phyloP scores from a whole-genome alignment of 192 early-diverging fungal genomes.

The Coemansia sp. region DNA sequence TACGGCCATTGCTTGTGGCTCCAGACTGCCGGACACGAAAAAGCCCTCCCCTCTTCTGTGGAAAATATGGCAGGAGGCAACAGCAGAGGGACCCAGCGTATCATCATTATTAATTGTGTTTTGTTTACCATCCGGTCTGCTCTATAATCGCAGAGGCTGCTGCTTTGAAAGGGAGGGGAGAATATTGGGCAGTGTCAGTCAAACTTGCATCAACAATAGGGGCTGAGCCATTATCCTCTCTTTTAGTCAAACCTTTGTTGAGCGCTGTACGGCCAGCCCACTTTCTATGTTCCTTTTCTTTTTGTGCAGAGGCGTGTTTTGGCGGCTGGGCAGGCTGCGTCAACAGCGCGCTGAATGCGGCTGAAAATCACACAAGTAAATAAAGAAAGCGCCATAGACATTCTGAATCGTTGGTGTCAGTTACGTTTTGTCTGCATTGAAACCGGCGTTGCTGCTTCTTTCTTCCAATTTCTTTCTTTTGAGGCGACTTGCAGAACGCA shows the following conservation, averaged over 20 bases:
- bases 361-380: slow-evolving; percentile 5
- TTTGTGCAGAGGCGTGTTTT: slow-evolving; percentile 8
- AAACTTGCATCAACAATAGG: neutral
- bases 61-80: neutral
- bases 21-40: neutral
- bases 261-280: neutral
- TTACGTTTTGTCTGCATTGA: slow-evolving; percentile 3
- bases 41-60: neutral
- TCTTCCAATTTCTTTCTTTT: slow-evolving; percentile 6
- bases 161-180: neutral
- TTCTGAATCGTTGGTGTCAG: neutral
- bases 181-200: slow-evolving; percentile 5
- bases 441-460: slow-evolving; percentile 1
- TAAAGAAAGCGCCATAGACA: slow-evolving; percentile 1
- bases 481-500: slow-evolving; percentile 8
- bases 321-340: slow-evolving; percentile 5
- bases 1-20: neutral
- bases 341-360: neutral
- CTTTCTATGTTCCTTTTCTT: neutral
- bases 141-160: neutral
- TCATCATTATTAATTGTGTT: neutral
- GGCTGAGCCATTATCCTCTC: slow-evolving; percentile 8
- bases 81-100: neutral
- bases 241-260: slow-evolving; percentile 10
- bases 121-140: slow-evolving; percentile 5